Evolutionary conservation across 208 protist genomes (phyloP), one percentile per base, ranked within the genome.

Genomic region (Trypanosomatidae sp.): DNA sequence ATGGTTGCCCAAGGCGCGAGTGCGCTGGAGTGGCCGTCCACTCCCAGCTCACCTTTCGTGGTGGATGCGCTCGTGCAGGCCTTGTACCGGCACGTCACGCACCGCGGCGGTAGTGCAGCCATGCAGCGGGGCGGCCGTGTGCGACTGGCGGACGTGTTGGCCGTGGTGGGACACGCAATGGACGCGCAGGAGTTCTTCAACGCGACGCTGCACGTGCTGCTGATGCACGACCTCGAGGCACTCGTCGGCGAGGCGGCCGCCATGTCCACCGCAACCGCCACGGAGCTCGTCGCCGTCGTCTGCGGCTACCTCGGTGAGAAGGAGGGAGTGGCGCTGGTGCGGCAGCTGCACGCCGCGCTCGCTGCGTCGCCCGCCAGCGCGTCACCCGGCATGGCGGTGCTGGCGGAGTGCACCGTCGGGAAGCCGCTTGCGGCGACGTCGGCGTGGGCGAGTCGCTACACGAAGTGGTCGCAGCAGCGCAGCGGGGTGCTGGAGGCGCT

Each of bases 1-100:
- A 92, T 95, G 83, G 69, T 95, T 9, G 81, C 86, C 3, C 70
- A 76, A 39, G 91, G 91, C 22, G 82, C 82, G 47, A 53, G 47
- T 6, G 77, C 89, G 19, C 53, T 95, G 39, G 76, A 53, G 66
- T 82, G 80, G 64, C 60, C 25, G 19, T 53, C 65, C 3, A 58
- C 80, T 30, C 56, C 62, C 33, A n/a, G n/a, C n/a, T 66, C 75
- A 13, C 1, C 44, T 3, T 50, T 46, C 49, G 44, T 91, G 25
- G 69, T 71, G 12, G 88, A 91, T 47, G 73, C 74, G 30, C 72
- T 94, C 17, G 73, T 86, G 33, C 70, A 70, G 15, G 73, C 55
- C 17, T 64, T 90, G 53, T 80, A 87, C 79, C 60, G 15, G 25
- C 62, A 72, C 30, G n/a, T n/a, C n/a, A n/a, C n/a, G n/a, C n/a